These are phyloP conservation scores for Glycyrrhiza uralensis DNA, from an alignment of 306 rosid genomes.

Conservation along the genomic window DNA sequence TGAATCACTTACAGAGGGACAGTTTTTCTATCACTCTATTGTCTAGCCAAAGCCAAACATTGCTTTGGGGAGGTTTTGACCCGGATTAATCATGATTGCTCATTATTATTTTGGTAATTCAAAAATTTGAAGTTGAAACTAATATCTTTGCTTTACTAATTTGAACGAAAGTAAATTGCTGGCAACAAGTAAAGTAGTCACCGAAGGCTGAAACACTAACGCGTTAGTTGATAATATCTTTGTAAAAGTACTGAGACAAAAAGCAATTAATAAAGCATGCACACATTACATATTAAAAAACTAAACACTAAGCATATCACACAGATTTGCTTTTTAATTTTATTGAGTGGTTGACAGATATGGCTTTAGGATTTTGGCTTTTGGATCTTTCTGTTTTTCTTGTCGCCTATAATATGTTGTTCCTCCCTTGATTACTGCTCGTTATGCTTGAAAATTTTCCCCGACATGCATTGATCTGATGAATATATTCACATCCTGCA, in stretches of 20 bases:
- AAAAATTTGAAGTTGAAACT: constrained; percentile 5
- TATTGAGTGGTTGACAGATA: constrained; percentile 9
- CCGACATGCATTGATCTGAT: not conserved
- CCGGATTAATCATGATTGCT: not conserved
- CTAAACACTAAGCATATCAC: not conserved
- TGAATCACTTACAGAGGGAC: not conserved
- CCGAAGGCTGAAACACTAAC: not conserved
- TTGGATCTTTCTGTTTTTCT: not conserved
- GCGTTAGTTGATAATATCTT: not conserved
- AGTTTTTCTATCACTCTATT: not conserved
- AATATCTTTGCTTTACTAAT: not conserved
- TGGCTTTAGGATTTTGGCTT: constrained; percentile 8
- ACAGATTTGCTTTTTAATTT: constrained; percentile 1
- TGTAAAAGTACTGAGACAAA: not conserved
- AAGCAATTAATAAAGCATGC: not conserved
- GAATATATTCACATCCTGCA: not conserved
- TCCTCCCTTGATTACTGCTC: not conserved
- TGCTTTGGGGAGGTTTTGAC: constrained; percentile 26
- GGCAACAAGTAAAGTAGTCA: not conserved
- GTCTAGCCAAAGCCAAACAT: constrained; percentile 32
- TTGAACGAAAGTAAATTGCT: not conserved
- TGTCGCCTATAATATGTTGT: not conserved
- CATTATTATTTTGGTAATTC: not conserved
- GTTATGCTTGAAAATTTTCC: not conserved
- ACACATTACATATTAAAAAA: not conserved